These are phyloP conservation scores for Torrubiella hemipterigena DNA, from an alignment of 2,329 filamentous ascomycete genomes.

Conservation along the genomic window DNA sequence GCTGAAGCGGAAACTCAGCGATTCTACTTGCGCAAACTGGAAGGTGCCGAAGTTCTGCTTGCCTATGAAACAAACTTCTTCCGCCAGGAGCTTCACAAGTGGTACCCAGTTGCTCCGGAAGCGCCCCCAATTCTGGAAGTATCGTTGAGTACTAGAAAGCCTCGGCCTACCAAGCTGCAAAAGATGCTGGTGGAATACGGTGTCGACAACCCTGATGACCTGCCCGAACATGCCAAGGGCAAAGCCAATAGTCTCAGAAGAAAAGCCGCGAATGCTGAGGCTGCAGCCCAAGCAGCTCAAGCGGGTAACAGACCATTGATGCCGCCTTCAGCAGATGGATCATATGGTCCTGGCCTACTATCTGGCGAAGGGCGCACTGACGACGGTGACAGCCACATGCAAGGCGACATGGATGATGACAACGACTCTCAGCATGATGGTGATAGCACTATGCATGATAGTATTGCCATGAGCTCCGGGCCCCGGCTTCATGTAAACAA, in stretches of 20 bases:
- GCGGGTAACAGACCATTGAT: slow-evolving; percentile 8
- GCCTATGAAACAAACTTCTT: slow-evolving; percentile 96
- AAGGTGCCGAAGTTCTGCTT: slow-evolving; percentile 87
- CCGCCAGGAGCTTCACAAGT: slow-evolving; percentile 88
- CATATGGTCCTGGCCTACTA: slow-evolving; percentile 13
- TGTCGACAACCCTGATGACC: slow-evolving; percentile 79
- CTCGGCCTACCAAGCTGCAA: slow-evolving; percentile 90
- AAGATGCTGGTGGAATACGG: slow-evolving; percentile 85
- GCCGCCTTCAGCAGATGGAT: slow-evolving; percentile 10
- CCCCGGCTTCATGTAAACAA: slow-evolving; percentile 29
- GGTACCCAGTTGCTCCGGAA: slow-evolving; percentile 78
- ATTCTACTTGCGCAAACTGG: slow-evolving; percentile 93
- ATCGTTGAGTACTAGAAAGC: slow-evolving; percentile 87
- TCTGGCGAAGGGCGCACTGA: slow-evolving; percentile 4
- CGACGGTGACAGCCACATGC: slow-evolving; percentile 1
- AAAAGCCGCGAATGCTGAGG: slow-evolving; percentile 52
- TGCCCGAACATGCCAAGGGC: slow-evolving; percentile 70
- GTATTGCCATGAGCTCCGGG: slow-evolving; percentile 16
- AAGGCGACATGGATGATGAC: slow-evolving; percentile 3
- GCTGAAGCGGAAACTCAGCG: slow-evolving; percentile 83
- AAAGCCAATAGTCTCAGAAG: slow-evolving; percentile 65
- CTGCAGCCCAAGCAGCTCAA: slow-evolving; percentile 27
- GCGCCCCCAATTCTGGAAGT: slow-evolving; percentile 76
- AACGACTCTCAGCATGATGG: not conserved
- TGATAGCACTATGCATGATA: not conserved